Base-by-base conservation (phyloP, 2,329 filamentous ascomycete species). In the Cryphonectria parasitica region DNA sequence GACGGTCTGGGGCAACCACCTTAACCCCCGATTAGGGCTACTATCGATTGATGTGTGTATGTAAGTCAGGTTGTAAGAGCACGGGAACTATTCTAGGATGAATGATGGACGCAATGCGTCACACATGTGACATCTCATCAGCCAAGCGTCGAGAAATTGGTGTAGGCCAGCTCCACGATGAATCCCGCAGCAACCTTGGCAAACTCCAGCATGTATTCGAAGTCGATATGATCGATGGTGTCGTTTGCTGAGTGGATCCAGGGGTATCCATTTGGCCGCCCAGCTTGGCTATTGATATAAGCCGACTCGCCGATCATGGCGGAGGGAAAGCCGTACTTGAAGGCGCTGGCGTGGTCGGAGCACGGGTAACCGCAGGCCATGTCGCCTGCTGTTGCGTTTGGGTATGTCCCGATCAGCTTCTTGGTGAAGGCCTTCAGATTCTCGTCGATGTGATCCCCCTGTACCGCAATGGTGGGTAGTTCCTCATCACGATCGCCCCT, bases 121-220 rank as follows among this genome's bases (percentile, higher is more conserved):
- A 28, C 36, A 45, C 36, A 39, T 11, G 11, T 25, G 36, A 7
- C 61, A 64, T 15, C 52, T 39, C 39, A 45, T 8, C 3, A 45
- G 25, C 13, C 17, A 25, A 68, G 10, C 28, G 43, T 49, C 17
- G 66, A 49, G 13, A 68, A 68, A 19, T 68, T 62, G 13, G 66
- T 68, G 41, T 68, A 68, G 56, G 56, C 68, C 28, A 69, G 68
- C 56, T 69, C 68, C 31, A 45, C 56, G 10, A 66, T 22, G 34
- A 69, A 69, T 22, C 25, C 68, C 28, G 49, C 43, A n/a, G 68
- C 34, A 22, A 69, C 43, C 45, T 63, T 69, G 17, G 54, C 68
- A 25, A 69, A 69, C 36, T 69, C 64, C 56, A 66, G 28, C 68
- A 69, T 69, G 45, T 69, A 69, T 31, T 69, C 68, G 25, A 62